A percentile compares a stretch with the other conserved stretches of the same genome.
Evolutionary conservation across 805 yeast species (phyloP).

Genomic region (Saturnispora saitoi): DNA sequence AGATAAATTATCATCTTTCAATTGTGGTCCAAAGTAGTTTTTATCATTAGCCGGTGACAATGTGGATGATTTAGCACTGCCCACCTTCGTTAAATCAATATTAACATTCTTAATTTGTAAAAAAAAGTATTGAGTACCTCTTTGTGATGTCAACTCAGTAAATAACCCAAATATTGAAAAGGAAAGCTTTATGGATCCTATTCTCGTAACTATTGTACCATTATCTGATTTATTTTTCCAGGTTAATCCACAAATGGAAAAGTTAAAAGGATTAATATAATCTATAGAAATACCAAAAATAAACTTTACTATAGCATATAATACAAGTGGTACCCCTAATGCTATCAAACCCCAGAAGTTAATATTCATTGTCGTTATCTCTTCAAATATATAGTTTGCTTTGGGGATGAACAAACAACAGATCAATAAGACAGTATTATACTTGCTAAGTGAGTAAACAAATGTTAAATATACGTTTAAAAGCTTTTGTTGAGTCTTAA

Average conservation of each 20-base stretch:
- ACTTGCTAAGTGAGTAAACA: no score
- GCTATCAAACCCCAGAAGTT: not conserved
- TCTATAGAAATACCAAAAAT: not conserved
- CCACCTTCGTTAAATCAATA: not conserved
- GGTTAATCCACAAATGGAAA: constrained; percentile 4
- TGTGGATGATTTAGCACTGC: not conserved
- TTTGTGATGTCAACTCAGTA: not conserved
- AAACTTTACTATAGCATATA: not conserved
- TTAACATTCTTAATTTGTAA: not conserved
- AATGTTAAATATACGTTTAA: not conserved
- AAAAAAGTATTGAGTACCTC: constrained; percentile 1
- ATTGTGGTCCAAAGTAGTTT: not conserved
- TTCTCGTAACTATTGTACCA: not conserved
- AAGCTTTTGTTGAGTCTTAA: not conserved
- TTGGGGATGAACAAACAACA: not conserved
- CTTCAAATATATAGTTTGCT: no score
- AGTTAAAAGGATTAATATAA: constrained; percentile 8
- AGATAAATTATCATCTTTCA: not conserved
- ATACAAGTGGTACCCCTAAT: not conserved
- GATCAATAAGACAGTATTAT: not conserved
- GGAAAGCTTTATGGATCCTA: constrained; percentile 5
- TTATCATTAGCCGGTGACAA: not conserved
- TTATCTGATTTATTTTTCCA: not conserved
- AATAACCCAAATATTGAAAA: constrained; percentile 7
- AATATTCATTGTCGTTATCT: not conserved